Percentiles rank a stretch among this genome's conserved stretches.
These are phyloP conservation scores for Aegilops umbellulata DNA, from an alignment of 176 grass and related monocot genomes.

Conservation along the genomic window DNA sequence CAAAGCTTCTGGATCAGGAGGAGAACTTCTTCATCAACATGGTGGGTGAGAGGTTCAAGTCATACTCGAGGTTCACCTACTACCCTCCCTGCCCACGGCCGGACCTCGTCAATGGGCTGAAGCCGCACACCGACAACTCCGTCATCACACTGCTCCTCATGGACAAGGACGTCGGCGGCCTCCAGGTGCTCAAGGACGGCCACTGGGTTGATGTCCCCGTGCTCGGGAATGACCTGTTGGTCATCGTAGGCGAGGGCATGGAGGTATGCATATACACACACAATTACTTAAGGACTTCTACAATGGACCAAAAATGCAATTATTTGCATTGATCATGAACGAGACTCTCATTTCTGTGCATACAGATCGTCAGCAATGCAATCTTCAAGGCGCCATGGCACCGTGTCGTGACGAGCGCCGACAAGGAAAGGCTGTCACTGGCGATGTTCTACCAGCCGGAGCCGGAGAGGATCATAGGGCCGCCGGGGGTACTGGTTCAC, in stretches of 20 bases:
- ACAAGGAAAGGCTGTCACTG: slow-evolving; percentile 30
- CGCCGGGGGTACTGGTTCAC: slow-evolving; percentile 30
- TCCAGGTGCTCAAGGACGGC: slow-evolving; percentile 40
- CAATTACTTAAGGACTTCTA: no score
- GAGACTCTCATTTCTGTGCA: background rate
- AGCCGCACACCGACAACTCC: slow-evolving; percentile 62
- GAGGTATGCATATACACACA: background rate
- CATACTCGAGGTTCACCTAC: slow-evolving; percentile 47
- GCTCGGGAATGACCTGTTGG: slow-evolving; percentile 18
- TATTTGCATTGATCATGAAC: background rate
- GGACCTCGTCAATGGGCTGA: slow-evolving; percentile 56
- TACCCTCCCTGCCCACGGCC: slow-evolving; percentile 55
- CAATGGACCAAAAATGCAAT: no score
- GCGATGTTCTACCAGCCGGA: slow-evolving; percentile 48
- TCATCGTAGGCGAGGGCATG: slow-evolving; percentile 50
- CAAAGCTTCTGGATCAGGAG: slow-evolving; percentile 8
- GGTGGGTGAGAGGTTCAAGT: slow-evolving; percentile 23
- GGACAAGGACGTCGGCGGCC: slow-evolving; percentile 49
- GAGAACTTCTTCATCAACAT: slow-evolving; percentile 33
- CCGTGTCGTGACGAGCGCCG: slow-evolving; percentile 16
- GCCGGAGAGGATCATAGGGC: slow-evolving; percentile 13
- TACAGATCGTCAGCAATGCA: slow-evolving; percentile 42
- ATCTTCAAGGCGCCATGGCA: slow-evolving; percentile 40
- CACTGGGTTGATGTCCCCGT: slow-evolving; percentile 45
- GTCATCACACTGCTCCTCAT: slow-evolving; percentile 47